Evolutionary conservation across 2,329 filamentous ascomycete genomes (phyloP).

Genomic region (Fusarium luffae): DNA sequence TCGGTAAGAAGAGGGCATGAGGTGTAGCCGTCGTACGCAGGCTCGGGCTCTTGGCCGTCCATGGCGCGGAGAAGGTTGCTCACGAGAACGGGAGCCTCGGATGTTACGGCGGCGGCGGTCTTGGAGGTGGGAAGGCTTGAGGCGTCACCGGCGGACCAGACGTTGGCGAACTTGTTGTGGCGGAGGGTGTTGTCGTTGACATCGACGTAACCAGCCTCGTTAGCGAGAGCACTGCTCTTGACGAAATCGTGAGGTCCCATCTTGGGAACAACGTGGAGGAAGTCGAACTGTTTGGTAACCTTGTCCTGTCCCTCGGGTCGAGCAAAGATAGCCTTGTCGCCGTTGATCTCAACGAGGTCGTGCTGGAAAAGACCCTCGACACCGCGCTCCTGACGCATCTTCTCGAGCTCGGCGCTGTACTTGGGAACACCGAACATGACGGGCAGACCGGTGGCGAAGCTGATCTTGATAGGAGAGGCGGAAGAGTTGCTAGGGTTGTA

Average conservation of each 20-base stretch:
- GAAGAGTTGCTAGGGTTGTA: conserved; percentile 57
- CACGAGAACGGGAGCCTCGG: conserved; percentile 63
- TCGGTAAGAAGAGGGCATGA: conserved; percentile 66
- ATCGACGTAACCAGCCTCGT: conserved; percentile 67
- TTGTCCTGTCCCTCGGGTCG: conserved; percentile 55
- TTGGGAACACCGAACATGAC: conserved; percentile 71
- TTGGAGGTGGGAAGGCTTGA: conserved; percentile 69
- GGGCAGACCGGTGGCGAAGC: conserved; percentile 66
- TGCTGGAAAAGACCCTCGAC: conserved; percentile 70
- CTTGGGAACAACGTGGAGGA: conserved; percentile 68
- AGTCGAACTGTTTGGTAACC: conserved; percentile 62
- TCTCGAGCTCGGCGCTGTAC: conserved; percentile 65
- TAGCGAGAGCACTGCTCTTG: conserved; percentile 63
- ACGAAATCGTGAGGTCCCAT: conserved; percentile 67
- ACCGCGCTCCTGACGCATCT: conserved; percentile 63
- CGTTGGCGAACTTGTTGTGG: conserved; percentile 65
- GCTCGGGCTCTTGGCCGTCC: conserved; percentile 58
- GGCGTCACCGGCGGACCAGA: conserved; percentile 70
- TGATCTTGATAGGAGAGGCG: conserved; percentile 60
- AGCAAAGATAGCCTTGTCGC: conserved; percentile 63
- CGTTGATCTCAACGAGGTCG: conserved; percentile 64
- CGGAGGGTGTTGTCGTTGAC: conserved; percentile 64
- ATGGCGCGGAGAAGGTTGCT: conserved; percentile 58
- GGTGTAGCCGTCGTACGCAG: conserved; percentile 65
- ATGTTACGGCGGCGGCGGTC: conserved; percentile 64